Conservation (phyloP, 139 green algal genomes). For the Micromonas pusilla region DNA sequence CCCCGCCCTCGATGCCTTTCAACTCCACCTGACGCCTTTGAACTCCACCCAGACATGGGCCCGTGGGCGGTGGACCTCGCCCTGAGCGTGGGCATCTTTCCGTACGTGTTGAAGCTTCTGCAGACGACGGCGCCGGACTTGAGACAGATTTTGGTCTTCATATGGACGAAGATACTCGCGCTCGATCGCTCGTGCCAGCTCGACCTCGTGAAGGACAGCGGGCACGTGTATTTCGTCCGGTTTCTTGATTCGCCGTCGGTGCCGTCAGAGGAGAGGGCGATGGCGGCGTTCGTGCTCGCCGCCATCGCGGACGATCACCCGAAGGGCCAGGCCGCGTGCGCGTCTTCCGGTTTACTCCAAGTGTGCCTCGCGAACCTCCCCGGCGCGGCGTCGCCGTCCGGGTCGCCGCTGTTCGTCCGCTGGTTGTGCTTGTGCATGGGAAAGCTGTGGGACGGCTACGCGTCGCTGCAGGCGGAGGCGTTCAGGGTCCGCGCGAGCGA, state of each 20-base stretch:
- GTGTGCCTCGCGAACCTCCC: constrained; percentile 35
- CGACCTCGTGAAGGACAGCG: constrained; percentile 92
- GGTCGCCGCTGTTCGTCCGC: constrained; percentile 63
- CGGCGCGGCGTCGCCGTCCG: neutral
- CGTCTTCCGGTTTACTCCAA: constrained; percentile 36
- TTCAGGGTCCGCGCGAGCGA: constrained; percentile 48
- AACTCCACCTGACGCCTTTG: too few species aligned
- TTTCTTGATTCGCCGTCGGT: constrained; percentile 53
- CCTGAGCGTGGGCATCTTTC: constrained; percentile 95
- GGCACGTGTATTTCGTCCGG: constrained; percentile 94
- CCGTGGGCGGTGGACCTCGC: constrained; percentile 88
- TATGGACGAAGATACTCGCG: constrained; percentile 98
- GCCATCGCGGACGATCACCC: constrained; percentile 77
- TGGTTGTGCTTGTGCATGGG: constrained; percentile 88
- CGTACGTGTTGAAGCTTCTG: constrained; percentile 98
- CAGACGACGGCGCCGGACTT: constrained; percentile 91
- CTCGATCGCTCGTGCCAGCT: constrained; percentile 76
- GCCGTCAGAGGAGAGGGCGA: constrained; percentile 36
- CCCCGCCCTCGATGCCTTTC: too few species aligned
- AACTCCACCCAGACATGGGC: constrained; percentile 97
- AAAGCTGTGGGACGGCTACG: constrained; percentile 68
- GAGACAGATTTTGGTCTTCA: constrained; percentile 91
- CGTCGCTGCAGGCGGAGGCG: constrained; percentile 20
- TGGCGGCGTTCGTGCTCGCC: constrained; percentile 88
- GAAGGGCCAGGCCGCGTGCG: constrained; percentile 40